A percentile compares a stretch with the other conserved stretches of the same genome.
Evolutionary conservation across 345 rosid genomes (phyloP).

Genomic region (Populus euphratica): DNA sequence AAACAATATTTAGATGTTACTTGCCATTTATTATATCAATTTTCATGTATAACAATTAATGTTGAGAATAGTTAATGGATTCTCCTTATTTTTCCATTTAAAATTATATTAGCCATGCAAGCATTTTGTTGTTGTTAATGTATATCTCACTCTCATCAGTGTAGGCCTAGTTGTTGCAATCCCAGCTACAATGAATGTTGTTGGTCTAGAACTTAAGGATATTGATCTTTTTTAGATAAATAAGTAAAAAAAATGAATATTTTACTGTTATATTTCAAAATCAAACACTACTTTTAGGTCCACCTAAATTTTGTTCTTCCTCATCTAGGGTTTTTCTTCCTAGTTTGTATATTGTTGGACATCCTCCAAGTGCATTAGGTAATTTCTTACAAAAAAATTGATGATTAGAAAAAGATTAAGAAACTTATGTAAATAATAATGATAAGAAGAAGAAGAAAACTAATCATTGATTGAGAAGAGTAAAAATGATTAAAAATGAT

Average conservation of each 20-base stretch:
- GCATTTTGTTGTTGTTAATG: constrained; percentile 88
- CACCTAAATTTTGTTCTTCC: neutral
- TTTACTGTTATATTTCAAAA: neutral
- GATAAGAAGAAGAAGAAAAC: no score
- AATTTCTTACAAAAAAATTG: constrained; percentile 38
- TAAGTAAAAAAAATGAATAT: constrained; percentile 39
- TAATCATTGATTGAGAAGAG: no score
- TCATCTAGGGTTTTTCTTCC: constrained; percentile 80
- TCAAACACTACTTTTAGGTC: no score
- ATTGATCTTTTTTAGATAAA: constrained; percentile 96
- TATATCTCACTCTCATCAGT: constrained; percentile 92
- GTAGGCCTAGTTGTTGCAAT: constrained; percentile 86
- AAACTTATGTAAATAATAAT: no score
- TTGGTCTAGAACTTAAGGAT: constrained; percentile 83
- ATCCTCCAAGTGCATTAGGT: constrained; percentile 93
- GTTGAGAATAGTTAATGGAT: no score
- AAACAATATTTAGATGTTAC: no score
- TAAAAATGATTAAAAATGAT: no score
- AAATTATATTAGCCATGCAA: constrained; percentile 35
- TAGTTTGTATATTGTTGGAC: constrained; percentile 91
- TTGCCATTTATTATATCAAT: no score
- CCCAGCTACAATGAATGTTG: constrained; percentile 89
- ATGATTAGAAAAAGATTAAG: no score
- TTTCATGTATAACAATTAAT: no score
- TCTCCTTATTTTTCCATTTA: no score